Evolutionary conservation across 805 yeast species (phyloP), one percentile per base, ranked within the genome.

Genomic region (Sugiyamaella valdiviana): DNA sequence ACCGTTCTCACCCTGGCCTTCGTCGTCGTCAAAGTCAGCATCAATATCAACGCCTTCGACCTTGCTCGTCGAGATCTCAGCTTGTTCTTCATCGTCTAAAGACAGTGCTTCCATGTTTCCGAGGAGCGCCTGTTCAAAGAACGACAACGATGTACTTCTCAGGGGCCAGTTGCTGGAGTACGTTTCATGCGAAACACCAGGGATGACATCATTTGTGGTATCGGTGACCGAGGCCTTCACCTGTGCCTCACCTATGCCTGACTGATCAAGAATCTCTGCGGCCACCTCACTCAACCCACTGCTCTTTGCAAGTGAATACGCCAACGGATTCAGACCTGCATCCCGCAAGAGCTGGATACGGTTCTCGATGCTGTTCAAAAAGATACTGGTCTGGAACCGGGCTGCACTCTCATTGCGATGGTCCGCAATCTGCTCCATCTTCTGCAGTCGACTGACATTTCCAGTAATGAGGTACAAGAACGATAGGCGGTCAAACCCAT

Each of bases 361-460:
- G 63, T 83, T 79, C 59, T 82, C 83, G 38, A 82, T 75, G 48
- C 87, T 83, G 62, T 85, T 82, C 62, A 79, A 75, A 68, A 82
- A 91, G 50, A 90, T 68, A 20, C 93, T 79, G 60, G 89, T 90
- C 61, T 87, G 93, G 60, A 93, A 76, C 61, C 88, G 74, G 36
- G 95, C 82, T 20, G 85, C 77, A 40, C 77, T 66, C 63, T 91
- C 95, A 49, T 85, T 85, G 62, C 96, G 84, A 56, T 81, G 83
- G 63, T 85, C 95, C 42, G 98, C 93, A 70, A 91, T 89, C 51
- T 78, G 73, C 54, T 87, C 82, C 96, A 93, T 90, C 68, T 85
- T 88, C 44, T 77, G 68, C 62, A 93, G 72, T 62, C 91, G 83
- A 39, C 76, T 76, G 22, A 65, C 60, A 61, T 91, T 90, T 68